A percentile compares a stretch with the other conserved stretches of the same genome.
phyloP scores from a whole-genome alignment of 257 asterid species.

The Solanum tacnaense region DNA sequence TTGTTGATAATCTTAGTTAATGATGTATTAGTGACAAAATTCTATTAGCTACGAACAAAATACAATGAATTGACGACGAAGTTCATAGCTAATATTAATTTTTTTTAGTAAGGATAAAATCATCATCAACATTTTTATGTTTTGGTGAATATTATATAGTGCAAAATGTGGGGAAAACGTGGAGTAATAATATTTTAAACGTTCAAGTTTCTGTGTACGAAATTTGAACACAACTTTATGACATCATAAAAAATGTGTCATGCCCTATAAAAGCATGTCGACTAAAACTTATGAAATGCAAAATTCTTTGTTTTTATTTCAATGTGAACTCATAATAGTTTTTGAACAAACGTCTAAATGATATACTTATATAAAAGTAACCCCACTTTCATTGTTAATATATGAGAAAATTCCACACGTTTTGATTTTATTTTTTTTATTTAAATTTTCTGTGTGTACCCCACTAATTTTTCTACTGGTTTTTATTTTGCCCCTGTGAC shows the following conservation, averaged over 20 bases:
- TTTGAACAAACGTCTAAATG: neutral
- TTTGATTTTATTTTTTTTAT: neutral
- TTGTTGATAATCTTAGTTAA: too few relatives aligned
- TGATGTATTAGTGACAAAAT: neutral
- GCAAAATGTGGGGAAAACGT: neutral
- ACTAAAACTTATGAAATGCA: neutral
- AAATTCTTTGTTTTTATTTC: neutral
- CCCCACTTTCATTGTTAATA: neutral
- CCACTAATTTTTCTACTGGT: neutral
- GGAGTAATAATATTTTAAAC: neutral
- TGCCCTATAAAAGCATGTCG: neutral
- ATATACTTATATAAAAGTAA: neutral
- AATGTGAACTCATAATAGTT: neutral
- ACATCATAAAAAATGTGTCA: neutral
- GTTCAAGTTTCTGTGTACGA: neutral
- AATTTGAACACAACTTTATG: neutral
- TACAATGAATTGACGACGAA: too few relatives aligned
- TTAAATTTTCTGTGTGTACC: neutral
- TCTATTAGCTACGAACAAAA: too few relatives aligned
- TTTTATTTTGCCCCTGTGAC: neutral
- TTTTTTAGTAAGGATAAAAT: neutral
- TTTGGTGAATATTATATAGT: neutral
- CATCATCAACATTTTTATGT: neutral
- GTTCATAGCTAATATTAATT: too few relatives aligned
- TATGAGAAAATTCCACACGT: constrained; percentile 2